A percentile compares a stretch with the other conserved stretches of the same genome.
Conservation (phyloP, 257 asterid genomes). For the Asclepias syriaca region DNA sequence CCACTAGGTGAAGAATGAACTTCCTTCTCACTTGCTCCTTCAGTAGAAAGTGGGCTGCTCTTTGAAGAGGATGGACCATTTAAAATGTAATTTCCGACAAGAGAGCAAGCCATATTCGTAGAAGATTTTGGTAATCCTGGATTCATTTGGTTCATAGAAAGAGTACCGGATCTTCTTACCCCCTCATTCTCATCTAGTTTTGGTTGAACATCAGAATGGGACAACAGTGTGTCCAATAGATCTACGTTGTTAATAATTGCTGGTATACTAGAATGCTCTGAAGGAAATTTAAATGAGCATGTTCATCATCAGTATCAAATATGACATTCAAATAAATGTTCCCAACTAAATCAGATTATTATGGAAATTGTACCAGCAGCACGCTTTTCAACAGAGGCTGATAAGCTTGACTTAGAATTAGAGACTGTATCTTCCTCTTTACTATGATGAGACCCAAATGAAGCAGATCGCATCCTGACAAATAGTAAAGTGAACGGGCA, state of each 20-base stretch:
- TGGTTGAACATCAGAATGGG: conserved; percentile 21
- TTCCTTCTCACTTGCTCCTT: conserved; percentile 18
- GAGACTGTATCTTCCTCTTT: conserved; percentile 27
- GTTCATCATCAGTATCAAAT: background rate
- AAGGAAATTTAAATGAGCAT: background rate
- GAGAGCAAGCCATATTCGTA: conserved; percentile 19
- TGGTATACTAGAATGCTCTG: conserved; percentile 24
- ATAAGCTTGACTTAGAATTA: conserved; percentile 17
- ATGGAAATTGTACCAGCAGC: conserved; percentile 25
- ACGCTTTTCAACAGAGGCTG: conserved; percentile 10
- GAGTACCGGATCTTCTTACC: conserved; percentile 26
- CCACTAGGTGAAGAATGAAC: conserved; percentile 23
- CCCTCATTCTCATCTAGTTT: conserved; percentile 30
- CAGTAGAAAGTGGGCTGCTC: conserved; percentile 21
- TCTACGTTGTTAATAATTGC: conserved; percentile 15
- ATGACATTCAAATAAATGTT: background rate
- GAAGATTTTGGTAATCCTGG: conserved; percentile 26
- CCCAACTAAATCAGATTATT: background rate
- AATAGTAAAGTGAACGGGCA: background rate
- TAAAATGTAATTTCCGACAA: conserved; percentile 31
- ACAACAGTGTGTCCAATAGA: conserved; percentile 14
- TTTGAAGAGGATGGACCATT: conserved; percentile 31
- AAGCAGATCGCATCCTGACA: conserved; percentile 17
- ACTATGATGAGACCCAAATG: conserved; percentile 18
- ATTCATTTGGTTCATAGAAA: conserved; percentile 16